phyloP scores from a whole-genome alignment of 2,329 filamentous ascomycete species.

The Aureobasidium sp. region DNA sequence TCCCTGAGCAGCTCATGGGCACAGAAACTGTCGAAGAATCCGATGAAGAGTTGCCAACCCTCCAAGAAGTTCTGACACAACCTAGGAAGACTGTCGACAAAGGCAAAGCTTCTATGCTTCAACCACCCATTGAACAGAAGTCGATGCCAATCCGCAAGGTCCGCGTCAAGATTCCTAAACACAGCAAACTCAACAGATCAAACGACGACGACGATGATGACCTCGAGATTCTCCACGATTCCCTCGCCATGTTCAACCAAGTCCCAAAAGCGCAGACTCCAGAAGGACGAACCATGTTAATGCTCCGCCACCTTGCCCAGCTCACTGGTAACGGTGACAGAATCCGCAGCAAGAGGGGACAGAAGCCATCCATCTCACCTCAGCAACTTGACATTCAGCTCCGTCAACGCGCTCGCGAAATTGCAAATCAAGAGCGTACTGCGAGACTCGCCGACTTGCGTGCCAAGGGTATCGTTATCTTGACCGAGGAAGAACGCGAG shows the following conservation, averaged over 20 bases:
- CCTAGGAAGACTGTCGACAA: slow-evolving; percentile 18
- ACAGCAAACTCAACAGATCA: not conserved
- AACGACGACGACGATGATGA: slow-evolving; percentile 42
- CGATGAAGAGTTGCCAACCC: slow-evolving; percentile 31
- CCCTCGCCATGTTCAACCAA: slow-evolving; percentile 29
- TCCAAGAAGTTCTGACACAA: slow-evolving; percentile 30
- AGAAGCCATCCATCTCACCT: slow-evolving; percentile 53
- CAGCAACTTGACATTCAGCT: slow-evolving; percentile 62
- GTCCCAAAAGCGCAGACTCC: slow-evolving; percentile 24
- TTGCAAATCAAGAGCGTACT: slow-evolving; percentile 69
- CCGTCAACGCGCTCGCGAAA: slow-evolving; percentile 64
- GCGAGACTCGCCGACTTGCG: slow-evolving; percentile 68
- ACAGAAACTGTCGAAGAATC: slow-evolving; percentile 20
- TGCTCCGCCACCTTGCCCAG: slow-evolving; percentile 28
- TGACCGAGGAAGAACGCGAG: slow-evolving; percentile 80
- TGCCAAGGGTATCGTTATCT: slow-evolving; percentile 70
- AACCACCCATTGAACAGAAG: not conserved
- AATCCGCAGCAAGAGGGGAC: slow-evolving; percentile 52
- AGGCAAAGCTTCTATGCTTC: slow-evolving; percentile 14
- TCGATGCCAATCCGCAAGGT: not conserved
- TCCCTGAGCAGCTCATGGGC: not conserved
- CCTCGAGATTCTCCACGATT: slow-evolving; percentile 53
- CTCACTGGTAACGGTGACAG: slow-evolving; percentile 25
- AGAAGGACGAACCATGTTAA: slow-evolving; percentile 27
- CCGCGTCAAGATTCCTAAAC: slow-evolving; percentile 7